Base-by-base conservation (phyloP, 768 basidiomycete genomes). In the Amanita brunnescens region DNA sequence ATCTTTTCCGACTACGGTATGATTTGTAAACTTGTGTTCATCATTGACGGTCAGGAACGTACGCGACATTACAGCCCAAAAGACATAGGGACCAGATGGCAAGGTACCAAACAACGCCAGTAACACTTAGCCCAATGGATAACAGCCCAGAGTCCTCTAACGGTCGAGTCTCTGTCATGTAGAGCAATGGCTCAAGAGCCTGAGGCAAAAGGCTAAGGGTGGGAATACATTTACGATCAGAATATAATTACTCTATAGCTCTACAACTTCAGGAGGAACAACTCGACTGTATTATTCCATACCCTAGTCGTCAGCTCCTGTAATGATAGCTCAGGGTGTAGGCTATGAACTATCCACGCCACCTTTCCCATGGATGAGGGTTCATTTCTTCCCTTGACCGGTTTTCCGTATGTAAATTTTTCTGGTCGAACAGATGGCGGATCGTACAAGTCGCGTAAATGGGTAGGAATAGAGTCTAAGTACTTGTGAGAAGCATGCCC, bases 321-420 rank as follows among this genome's bases (percentile, higher is more conserved):
- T 23, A 85, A 66, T 0, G 76, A 52, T 5, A 77, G 61, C 2
- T 67, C 35, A 14, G 47, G 73, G 14, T 75, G 67, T 37, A 81
- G 55, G 53, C 62, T 62, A 57, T 73, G 73, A 9, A 90, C 69
- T 9, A 87, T 79, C 80, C 84, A 88, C 18, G 86, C 90, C 8
- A 91, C 79, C 21, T 75, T 76, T 5, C 83, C 84, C 20, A 85
- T 75, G 1, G 76, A 67, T 32, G 64, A 68, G 3, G 89, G 87
- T 59, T 91, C 90, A 57, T 85, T 88, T 37, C 90, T 71, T 2
- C 87, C 85, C 65, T 90, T 91, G 38, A 89, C 81, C 2, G 79
- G 69, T 54, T 74, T 77, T 0, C 81, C 85, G 8, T 58, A 56
- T 20, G 73, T 68, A 59, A 83, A 88, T 1, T 73, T 71, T 50